Evolutionary conservation across 331 rosid species (phyloP).

Genomic region (Quercus tomentella): DNA sequence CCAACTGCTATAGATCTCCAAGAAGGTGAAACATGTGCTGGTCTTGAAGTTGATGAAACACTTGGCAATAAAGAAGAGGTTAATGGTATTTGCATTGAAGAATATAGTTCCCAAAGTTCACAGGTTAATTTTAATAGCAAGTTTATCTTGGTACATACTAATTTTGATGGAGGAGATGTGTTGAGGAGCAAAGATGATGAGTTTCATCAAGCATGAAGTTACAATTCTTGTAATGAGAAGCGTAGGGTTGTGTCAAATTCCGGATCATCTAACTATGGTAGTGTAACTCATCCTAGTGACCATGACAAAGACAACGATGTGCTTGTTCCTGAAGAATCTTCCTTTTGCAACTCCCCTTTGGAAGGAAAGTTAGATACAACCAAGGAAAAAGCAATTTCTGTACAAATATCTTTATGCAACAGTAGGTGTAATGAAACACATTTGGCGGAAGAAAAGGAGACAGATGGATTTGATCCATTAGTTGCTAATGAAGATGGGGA

Average conservation of each 20-base stretch:
- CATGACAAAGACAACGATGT: too few relatives aligned
- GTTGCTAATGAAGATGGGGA: conserved; percentile 17
- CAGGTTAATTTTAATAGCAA: too few relatives aligned
- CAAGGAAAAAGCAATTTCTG: conserved; percentile 2
- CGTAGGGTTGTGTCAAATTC: conserved; percentile 14
- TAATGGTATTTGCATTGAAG: too few relatives aligned
- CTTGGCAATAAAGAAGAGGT: too few relatives aligned
- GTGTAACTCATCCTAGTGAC: too few relatives aligned
- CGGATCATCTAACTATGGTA: too few relatives aligned
- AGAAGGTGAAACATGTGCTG: conserved; percentile 15
- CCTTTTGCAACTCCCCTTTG: neutral
- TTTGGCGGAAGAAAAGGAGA: conserved; percentile 13
- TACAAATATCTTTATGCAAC: neutral
- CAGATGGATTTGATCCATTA: conserved; percentile 1
- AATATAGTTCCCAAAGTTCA: too few relatives aligned
- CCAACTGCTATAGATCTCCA: conserved; percentile 19
- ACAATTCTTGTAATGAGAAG: conserved; percentile 19
- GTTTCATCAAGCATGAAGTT: conserved; percentile 11
- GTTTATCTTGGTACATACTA: too few relatives aligned
- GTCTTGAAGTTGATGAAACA: neutral
- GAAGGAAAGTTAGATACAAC: conserved; percentile 1
- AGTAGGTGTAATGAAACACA: neutral
- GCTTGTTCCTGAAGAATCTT: conserved; percentile 2
- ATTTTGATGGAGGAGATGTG: conserved; percentile 4
- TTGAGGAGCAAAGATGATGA: conserved; percentile 9